Conservation (phyloP, 306 rosid genomes). For the Parietaria judaica region DNA sequence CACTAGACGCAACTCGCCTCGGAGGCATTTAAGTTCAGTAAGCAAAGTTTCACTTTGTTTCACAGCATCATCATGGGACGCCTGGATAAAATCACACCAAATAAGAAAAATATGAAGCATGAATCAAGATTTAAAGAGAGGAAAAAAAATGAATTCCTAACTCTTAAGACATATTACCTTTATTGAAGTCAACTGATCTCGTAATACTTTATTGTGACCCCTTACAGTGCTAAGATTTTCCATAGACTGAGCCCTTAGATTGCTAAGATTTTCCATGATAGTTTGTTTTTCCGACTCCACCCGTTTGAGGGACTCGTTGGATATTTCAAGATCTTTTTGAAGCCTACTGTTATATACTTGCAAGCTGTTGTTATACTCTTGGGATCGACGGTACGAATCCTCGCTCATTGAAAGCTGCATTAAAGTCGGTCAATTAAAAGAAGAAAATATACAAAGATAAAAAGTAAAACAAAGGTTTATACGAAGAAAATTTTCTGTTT, state of each 20-base stretch:
- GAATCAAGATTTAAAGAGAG: background rate
- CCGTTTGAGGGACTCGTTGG: slow-evolving; percentile 54
- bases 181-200: slow-evolving; percentile 54
- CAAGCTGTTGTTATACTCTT: slow-evolving; percentile 81
- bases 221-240: slow-evolving; percentile 46
- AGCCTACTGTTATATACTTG: slow-evolving; percentile 79
- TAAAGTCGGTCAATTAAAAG: background rate
- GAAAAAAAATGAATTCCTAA: too few species aligned
- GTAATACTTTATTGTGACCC: slow-evolving; percentile 71
- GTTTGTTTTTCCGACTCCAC: slow-evolving; percentile 76
- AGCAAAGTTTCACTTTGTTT: slow-evolving; percentile 46
- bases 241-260: too few species aligned
- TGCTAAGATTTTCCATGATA: slow-evolving; percentile 39
- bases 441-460: background rate
- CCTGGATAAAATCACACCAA: slow-evolving; percentile 31
- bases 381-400: slow-evolving; percentile 65
- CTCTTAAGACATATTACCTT: slow-evolving; percentile 37
- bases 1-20: slow-evolving; percentile 60
- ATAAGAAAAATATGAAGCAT: background rate
- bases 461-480: too few species aligned
- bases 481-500: too few species aligned
- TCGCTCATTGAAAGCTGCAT: slow-evolving; percentile 62
- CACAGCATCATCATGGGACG: slow-evolving; percentile 49
- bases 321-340: slow-evolving; percentile 59
- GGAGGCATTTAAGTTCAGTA: slow-evolving; percentile 56